Evolutionary conservation across 306 rosid genomes (phyloP).

Genomic region (Cucurbita maxima): DNA sequence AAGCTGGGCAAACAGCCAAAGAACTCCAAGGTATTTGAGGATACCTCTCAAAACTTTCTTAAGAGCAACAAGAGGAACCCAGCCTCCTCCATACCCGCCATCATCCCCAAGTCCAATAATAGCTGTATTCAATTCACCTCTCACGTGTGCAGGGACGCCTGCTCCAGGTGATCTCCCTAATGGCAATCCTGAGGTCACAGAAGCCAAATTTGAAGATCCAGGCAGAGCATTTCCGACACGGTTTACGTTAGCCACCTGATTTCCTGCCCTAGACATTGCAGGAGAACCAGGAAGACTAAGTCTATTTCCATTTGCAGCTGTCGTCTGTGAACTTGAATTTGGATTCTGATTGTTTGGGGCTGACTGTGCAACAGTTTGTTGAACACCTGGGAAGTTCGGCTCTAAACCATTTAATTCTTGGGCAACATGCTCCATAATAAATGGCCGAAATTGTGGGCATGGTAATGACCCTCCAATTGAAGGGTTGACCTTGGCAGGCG

Average conservation of each 20-base stretch:
- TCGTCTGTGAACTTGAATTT: conserved; percentile 40
- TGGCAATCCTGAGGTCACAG: conserved; percentile 45
- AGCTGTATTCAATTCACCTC: conserved; percentile 94
- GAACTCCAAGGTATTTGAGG: conserved; percentile 96
- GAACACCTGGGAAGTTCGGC: conserved; percentile 57
- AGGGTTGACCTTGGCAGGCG: conserved; percentile 86
- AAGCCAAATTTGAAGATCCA: conserved; percentile 68
- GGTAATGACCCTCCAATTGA: conserved; percentile 87
- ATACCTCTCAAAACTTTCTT: conserved; percentile 95
- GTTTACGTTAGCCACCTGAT: conserved; percentile 55
- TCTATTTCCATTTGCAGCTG: conserved; percentile 73
- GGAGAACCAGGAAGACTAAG: conserved; percentile 55
- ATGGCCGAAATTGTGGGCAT: conserved; percentile 97
- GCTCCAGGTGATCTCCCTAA: conserved; percentile 78
- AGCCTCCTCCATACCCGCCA: conserved; percentile 99
- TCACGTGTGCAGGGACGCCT: conserved; percentile 91
- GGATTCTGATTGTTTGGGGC: conserved; percentile 51
- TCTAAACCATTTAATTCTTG: conserved; percentile 92
- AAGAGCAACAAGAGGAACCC: conserved; percentile 99
- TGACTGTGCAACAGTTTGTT: conserved; percentile 59
- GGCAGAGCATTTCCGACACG: conserved; percentile 73
- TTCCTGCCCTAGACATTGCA: conserved; percentile 60
- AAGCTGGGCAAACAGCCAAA: conserved; percentile 96
- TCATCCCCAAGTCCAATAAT: conserved; percentile 99
- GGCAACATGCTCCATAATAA: conserved; percentile 98